Evolutionary conservation across 2,329 filamentous ascomycete genomes (phyloP), one percentile per base, ranked within the genome.

Genomic region (Ceratocystis albifundus): DNA sequence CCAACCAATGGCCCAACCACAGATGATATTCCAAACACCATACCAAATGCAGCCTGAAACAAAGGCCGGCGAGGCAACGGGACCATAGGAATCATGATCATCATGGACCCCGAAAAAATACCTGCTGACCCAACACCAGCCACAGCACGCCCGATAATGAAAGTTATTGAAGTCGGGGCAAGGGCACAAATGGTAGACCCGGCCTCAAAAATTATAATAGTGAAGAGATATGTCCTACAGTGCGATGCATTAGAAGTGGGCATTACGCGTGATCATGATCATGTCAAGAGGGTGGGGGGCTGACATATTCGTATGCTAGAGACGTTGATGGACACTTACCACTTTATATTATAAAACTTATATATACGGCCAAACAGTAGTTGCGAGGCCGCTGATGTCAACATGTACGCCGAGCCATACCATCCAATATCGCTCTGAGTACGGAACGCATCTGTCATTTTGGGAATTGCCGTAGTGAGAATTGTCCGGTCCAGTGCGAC

Each of bases 31-130:
- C 81, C 82, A 69, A 83, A 83, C 0, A 83, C 75, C 70, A 80
- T 77, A 20, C 80, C 81, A 66, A 84, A 84, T 55, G 83, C 68
- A 71, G 77, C 78, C 71, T 83, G 81, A 67, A 83, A 86, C 72
- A 84, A 79, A 2, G 80, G 84, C 36, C 85, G 76, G 70, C 84
- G 84, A 62, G 81, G 79, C 1, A 87, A 77, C 2, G 84, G 84
- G 0, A 87, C 77, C 75, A 84, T 77, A 36, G 80, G 78, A 55
- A 84, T 80, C 72, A 84, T 80, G 67, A 82, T 79, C 71, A 85
- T 76, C 73, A 83, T 80, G 55, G 78, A 77, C 6, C 82, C 82
- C 0, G 82, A 80, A 71, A 82, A 82, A 71, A 85, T 82, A 64
- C 82, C 82, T 0, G 82, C 81, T 1, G 80, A 78, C 0, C 82